Conservation (phyloP, 2,329 filamentous ascomycete genomes). For the Thermomyces lanuginosus region DNA sequence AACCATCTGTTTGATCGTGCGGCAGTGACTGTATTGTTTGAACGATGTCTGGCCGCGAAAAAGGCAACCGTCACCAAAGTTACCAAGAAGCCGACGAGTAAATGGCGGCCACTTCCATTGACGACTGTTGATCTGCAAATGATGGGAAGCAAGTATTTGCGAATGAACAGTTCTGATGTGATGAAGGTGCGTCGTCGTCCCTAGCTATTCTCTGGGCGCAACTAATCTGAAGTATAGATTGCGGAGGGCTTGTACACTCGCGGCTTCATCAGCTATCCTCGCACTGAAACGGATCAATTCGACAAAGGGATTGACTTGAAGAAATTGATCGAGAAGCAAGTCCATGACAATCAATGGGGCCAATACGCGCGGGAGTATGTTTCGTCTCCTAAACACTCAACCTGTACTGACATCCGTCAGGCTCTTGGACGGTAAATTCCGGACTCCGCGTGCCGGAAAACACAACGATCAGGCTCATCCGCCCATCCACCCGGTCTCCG, state of each 20-base stretch:
- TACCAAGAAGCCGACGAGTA: slow-evolving; percentile 77
- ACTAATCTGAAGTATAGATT: too few relatives aligned
- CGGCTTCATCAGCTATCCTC: slow-evolving; percentile 92
- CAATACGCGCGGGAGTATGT: slow-evolving; percentile 51
- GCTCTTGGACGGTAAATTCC: slow-evolving; percentile 60
- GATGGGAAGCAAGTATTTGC: slow-evolving; percentile 72
- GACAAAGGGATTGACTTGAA: slow-evolving; percentile 75
- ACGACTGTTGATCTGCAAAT: slow-evolving; percentile 96
- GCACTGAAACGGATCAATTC: slow-evolving; percentile 94
- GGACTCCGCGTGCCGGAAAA: slow-evolving; percentile 62
- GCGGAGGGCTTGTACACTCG: slow-evolving; percentile 83
- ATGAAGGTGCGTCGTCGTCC: slow-evolving; percentile 51
- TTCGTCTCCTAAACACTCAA: neutral
- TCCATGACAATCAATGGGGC: slow-evolving; percentile 61
- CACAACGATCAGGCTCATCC: slow-evolving; percentile 96
- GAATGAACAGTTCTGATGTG: slow-evolving; percentile 78
- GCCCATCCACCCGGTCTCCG: slow-evolving; percentile 90
- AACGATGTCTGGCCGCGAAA: slow-evolving; percentile 63
- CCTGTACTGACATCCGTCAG: slow-evolving; percentile 11
- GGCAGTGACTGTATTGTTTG: slow-evolving; percentile 64
- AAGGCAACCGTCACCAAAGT: slow-evolving; percentile 69
- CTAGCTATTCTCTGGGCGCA: too few relatives aligned
- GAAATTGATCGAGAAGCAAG: slow-evolving; percentile 68
- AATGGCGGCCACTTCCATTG: slow-evolving; percentile 82
- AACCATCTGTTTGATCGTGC: slow-evolving; percentile 77